phyloP scores from a whole-genome alignment of 768 basidiomycete species.

The Amanita rimosa region DNA sequence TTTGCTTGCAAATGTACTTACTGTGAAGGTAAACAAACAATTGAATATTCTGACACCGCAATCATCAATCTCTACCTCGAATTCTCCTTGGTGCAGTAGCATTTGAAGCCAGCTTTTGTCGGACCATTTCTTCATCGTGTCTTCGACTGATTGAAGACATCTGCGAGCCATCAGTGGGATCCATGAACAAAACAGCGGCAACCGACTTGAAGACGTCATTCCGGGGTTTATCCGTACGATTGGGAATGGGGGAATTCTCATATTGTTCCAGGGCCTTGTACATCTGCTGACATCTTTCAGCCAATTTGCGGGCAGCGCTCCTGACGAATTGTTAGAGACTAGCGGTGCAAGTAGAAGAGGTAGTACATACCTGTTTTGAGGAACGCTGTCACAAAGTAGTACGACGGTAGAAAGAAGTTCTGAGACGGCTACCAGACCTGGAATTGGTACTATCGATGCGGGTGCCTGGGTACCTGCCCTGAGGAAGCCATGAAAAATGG shows the following conservation, averaged over 20 bases:
- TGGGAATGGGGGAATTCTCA: slow-evolving; percentile 18
- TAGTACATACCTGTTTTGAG: slow-evolving; percentile 30
- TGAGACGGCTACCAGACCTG: slow-evolving; percentile 31
- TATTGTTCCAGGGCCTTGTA: slow-evolving; percentile 27
- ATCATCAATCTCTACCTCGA: slow-evolving; percentile 29
- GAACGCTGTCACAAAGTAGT: slow-evolving; percentile 33
- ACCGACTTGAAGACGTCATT: slow-evolving; percentile 18
- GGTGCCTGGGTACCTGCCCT: slow-evolving; percentile 25
- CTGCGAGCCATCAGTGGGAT: slow-evolving; percentile 7
- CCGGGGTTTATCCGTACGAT: slow-evolving; percentile 20
- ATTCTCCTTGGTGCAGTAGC: slow-evolving; percentile 33
- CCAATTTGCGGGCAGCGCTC: slow-evolving; percentile 29
- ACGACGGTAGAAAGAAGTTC: slow-evolving; percentile 32
- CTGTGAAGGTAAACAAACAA: slow-evolving; percentile 37
- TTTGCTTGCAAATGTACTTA: slow-evolving; percentile 9
- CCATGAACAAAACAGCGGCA: neutral
- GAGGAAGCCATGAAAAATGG: neutral
- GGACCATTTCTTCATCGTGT: slow-evolving; percentile 33
- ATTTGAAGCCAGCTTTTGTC: slow-evolving; percentile 25
- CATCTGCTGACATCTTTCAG: slow-evolving; percentile 33
- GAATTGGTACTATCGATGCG: slow-evolving; percentile 36
- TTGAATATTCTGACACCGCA: slow-evolving; percentile 35
- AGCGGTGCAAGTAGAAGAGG: neutral
- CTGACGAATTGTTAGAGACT: slow-evolving; percentile 16
- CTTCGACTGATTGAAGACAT: slow-evolving; percentile 19